These are phyloP conservation scores for Aspergillus sojae DNA, from an alignment of 2,329 filamentous ascomycete species.

Conservation along the genomic window DNA sequence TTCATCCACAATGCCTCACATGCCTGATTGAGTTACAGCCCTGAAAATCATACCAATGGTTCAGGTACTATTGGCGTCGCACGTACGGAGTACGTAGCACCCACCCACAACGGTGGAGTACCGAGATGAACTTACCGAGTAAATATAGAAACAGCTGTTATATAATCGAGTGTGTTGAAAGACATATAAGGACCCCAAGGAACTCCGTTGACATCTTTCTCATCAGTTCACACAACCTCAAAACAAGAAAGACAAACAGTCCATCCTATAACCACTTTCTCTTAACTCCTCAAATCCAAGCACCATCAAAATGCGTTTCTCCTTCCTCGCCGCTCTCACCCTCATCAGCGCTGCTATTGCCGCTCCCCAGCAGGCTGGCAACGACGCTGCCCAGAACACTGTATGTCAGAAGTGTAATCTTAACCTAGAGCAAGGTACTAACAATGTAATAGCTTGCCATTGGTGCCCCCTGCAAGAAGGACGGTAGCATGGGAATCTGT, in stretches of 20 bases:
- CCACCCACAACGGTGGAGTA: not conserved
- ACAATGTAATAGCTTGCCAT: slow-evolving; percentile 6
- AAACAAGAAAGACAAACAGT: not conserved
- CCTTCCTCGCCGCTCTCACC: slow-evolving; percentile 12
- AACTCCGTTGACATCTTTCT: not conserved
- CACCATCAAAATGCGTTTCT: slow-evolving; percentile 9
- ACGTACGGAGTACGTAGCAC: not conserved
- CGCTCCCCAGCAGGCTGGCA: not conserved
- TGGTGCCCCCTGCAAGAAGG: slow-evolving; percentile 13
- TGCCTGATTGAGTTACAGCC: not conserved
- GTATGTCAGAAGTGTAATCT: not conserved
- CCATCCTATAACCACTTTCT: not conserved
- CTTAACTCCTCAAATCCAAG: not conserved
- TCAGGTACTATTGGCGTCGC: not conserved
- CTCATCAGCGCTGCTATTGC: slow-evolving; percentile 13
- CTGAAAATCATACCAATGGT: not conserved
- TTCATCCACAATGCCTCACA: not conserved
- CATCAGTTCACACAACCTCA: not conserved
- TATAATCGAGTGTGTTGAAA: not conserved
- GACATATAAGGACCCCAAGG: not conserved
- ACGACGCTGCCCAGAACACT: slow-evolving; percentile 3
- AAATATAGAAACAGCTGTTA: not conserved
- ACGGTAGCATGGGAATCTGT: slow-evolving; percentile 15
- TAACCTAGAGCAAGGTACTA: not conserved
- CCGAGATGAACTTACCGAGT: not conserved